A percentile compares a stretch with the other conserved stretches of the same genome.
phyloP scores from a whole-genome alignment of 805 yeast species.

The Yamadazyma insecticola region DNA sequence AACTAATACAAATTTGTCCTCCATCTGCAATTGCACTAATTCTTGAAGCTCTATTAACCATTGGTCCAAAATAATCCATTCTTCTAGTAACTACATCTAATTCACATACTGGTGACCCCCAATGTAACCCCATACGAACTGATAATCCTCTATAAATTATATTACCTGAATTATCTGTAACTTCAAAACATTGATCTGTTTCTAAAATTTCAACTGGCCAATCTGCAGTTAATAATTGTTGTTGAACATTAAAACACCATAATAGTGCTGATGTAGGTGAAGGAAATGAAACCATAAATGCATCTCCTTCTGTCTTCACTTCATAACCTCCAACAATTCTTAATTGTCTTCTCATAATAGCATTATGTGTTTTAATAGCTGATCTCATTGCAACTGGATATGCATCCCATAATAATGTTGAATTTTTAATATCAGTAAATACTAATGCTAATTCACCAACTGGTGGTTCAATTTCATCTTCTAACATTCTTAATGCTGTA shows the following conservation, averaged over 20 bases:
- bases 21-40: slow-evolving; percentile 96
- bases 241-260: slow-evolving; percentile 94
- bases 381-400: slow-evolving; percentile 93
- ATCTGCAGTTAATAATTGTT: slow-evolving; percentile 72
- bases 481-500: slow-evolving; percentile 73
- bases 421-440: slow-evolving; percentile 93
- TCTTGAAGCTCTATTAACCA: slow-evolving; percentile 93
- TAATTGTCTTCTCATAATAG: slow-evolving; percentile 88
- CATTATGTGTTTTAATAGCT: slow-evolving; percentile 91
- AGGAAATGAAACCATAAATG: slow-evolving; percentile 96
- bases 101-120: slow-evolving; percentile 98
- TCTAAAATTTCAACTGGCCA: slow-evolving; percentile 95
- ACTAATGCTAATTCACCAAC: slow-evolving; percentile 92
- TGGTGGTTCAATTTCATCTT: slow-evolving; percentile 91
- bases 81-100: slow-evolving; percentile 90
- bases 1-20: slow-evolving; percentile 89
- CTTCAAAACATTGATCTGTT: slow-evolving; percentile 77
- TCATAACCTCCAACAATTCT: slow-evolving; percentile 96
- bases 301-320: slow-evolving; percentile 99
- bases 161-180: slow-evolving; percentile 57
- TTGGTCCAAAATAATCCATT: slow-evolving; percentile 99
- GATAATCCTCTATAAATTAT: slow-evolving; percentile 81
- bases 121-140: slow-evolving; percentile 97
- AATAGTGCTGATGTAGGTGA: slow-evolving; percentile 83
- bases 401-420: slow-evolving; percentile 90